A percentile compares a stretch with the other conserved stretches of the same genome.
These are phyloP conservation scores for Puya raimondii DNA, from an alignment of 176 grass and related monocot species.

Conservation along the genomic window DNA sequence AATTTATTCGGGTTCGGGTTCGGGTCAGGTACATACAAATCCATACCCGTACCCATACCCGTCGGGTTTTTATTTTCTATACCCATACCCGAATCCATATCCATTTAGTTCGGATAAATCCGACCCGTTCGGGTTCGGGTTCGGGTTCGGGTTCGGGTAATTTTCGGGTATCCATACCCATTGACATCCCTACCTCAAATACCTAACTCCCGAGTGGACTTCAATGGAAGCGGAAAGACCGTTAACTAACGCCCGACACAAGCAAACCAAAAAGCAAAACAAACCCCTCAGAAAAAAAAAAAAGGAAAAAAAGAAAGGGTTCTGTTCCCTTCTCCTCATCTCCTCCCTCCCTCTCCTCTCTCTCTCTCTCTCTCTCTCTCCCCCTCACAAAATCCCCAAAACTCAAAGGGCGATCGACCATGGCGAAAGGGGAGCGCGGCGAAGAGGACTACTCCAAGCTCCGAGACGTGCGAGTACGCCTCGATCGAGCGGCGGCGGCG, in stretches of 20 bases:
- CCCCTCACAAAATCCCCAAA: slow-evolving; percentile 6
- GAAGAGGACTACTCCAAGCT: slow-evolving; percentile 25
- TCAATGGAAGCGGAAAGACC: not conserved
- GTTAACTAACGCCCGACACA: slow-evolving; percentile 15
- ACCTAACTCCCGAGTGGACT: not conserved
- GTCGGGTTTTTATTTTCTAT: too few species aligned
- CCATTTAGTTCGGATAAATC: too few species aligned
- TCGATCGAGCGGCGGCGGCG: slow-evolving; percentile 15
- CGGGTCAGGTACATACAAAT: too few species aligned
- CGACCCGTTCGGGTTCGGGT: too few species aligned
- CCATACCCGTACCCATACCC: too few species aligned
- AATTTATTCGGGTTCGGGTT: too few species aligned
- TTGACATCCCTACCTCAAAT: too few species aligned
- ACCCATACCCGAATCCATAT: too few species aligned
- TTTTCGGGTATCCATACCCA: too few species aligned
- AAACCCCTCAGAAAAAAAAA: not conserved
- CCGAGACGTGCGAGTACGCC: slow-evolving; percentile 24
- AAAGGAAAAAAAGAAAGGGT: not conserved
- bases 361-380: not conserved
- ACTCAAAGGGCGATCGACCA: not conserved
- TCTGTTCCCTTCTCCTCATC: slow-evolving; percentile 5
- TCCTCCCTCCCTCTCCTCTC: slow-evolving; percentile 9
- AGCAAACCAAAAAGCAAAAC: too few species aligned
- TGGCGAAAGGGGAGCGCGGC: slow-evolving; percentile 17
- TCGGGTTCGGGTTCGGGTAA: too few species aligned